A percentile compares a stretch with the other conserved stretches of the same genome.
These are phyloP conservation scores for Penicillium nucicola DNA, from an alignment of 495 filamentous ascomycete species.

Conservation along the genomic window DNA sequence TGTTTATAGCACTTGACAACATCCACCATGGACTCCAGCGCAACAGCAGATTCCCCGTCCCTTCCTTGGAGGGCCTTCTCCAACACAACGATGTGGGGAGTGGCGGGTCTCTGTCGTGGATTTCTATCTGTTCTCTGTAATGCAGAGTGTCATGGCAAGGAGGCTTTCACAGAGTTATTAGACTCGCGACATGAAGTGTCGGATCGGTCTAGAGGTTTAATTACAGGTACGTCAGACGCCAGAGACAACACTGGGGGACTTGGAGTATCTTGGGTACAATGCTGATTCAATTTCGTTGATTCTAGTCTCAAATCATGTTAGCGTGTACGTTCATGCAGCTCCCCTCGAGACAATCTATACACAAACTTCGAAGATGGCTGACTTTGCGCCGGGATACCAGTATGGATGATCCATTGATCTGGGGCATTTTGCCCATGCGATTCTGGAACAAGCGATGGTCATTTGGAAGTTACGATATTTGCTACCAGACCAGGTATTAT, in stretches of 20 bases:
- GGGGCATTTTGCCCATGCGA: constrained; percentile 76
- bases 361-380: constrained; percentile 21
- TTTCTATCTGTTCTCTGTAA: constrained; percentile 42
- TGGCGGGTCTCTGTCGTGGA: constrained; percentile 44
- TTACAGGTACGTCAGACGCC: constrained; percentile 68
- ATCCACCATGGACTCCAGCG: constrained; percentile 36
- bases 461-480: constrained; percentile 89
- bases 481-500: constrained; percentile 51
- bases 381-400: constrained; percentile 45
- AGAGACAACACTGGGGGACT: too few species aligned
- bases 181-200: constrained; percentile 69
- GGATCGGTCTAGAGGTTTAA: constrained; percentile 67
- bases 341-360: constrained; percentile 6
- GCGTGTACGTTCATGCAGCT: constrained; percentile 72
- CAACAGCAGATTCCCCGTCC: constrained; percentile 41
- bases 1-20: constrained; percentile 23
- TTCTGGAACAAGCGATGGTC: constrained; percentile 80
- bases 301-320: constrained; percentile 89
- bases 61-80: constrained; percentile 41
- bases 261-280: not conserved
- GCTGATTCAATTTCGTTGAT: constrained; percentile 7
- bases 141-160: constrained; percentile 65
- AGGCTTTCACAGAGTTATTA: constrained; percentile 70
- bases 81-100: constrained; percentile 41
- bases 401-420: constrained; percentile 90